These are phyloP conservation scores for Cerrena zonata DNA, from an alignment of 1,284 basidiomycete genomes.

Conservation along the genomic window DNA sequence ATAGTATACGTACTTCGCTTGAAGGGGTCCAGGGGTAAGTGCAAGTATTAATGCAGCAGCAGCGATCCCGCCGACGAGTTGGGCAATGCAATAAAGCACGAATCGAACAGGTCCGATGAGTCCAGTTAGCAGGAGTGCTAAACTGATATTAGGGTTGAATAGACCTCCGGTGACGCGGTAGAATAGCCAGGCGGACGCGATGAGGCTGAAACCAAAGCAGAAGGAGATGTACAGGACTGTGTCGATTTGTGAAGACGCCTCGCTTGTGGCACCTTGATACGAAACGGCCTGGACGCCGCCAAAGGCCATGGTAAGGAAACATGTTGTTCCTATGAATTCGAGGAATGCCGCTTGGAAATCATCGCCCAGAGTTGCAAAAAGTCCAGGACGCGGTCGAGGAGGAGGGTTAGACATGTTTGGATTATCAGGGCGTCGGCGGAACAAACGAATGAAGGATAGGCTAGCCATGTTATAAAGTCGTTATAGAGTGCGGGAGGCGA, in stretches of 20 bases:
- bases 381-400: conserved; percentile 1
- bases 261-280: conserved; percentile 19
- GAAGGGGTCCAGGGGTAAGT: conserved; percentile 55
- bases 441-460: too few species aligned
- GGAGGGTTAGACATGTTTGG: conserved; percentile 10
- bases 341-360: conserved; percentile 44
- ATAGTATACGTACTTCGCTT: conserved; percentile 41
- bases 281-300: conserved; percentile 51
- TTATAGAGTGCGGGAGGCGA: too few species aligned
- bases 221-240: conserved; percentile 55
- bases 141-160: conserved; percentile 68
- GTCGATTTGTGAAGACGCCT: conserved; percentile 31
- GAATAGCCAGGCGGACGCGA: conserved; percentile 70
- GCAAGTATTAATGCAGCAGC: conserved; percentile 57
- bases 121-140: conserved; percentile 57
- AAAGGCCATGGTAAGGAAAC: conserved; percentile 58
- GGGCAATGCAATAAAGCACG: conserved; percentile 57
- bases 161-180: conserved; percentile 66
- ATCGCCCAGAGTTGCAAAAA: conserved; percentile 17
- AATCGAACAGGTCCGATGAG: conserved; percentile 57
- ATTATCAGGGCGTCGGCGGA: not conserved
- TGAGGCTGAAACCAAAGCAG: conserved; percentile 61
- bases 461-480: too few species aligned
- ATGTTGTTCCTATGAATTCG: conserved; percentile 52
- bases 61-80: conserved; percentile 57